Evolutionary conservation across 176 grass and related monocot species (phyloP).

Genomic region (Eleusine indica): DNA sequence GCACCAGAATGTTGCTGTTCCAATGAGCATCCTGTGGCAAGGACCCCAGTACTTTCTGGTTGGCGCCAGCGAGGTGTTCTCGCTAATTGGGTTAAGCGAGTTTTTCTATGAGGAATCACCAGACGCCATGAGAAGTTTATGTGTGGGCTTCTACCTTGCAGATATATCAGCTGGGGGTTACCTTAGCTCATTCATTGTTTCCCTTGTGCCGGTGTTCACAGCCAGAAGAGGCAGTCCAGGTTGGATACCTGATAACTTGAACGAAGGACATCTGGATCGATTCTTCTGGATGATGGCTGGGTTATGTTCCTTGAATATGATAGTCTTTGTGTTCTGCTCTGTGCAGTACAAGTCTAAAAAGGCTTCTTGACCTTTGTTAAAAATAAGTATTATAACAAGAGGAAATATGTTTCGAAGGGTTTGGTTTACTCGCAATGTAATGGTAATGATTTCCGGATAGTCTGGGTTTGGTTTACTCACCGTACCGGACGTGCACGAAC

Average conservation of each 20-base stretch:
- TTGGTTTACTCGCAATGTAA: neutral
- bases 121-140: constrained; percentile 62
- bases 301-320: constrained; percentile 43
- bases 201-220: constrained; percentile 42
- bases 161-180: constrained; percentile 48
- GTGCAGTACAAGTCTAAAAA: constrained; percentile 47
- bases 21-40: constrained; percentile 70
- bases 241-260: constrained; percentile 72
- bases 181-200: constrained; percentile 57
- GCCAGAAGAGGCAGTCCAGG: constrained; percentile 45
- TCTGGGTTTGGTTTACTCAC: too few species aligned
- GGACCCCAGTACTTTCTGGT: constrained; percentile 61
- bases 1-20: constrained; percentile 24
- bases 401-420: neutral
- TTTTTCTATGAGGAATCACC: constrained; percentile 72
- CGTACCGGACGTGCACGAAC: too few species aligned
- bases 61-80: constrained; percentile 55
- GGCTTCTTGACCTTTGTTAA: neutral
- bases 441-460: neutral
- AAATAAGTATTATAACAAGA: neutral
- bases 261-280: constrained; percentile 65
- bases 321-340: constrained; percentile 45
- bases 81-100: constrained; percentile 45
- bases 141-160: constrained; percentile 27
- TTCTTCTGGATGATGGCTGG: constrained; percentile 65